These are phyloP conservation scores for Lepiota subincarnata DNA, from an alignment of 768 basidiomycete species.

Conservation along the genomic window DNA sequence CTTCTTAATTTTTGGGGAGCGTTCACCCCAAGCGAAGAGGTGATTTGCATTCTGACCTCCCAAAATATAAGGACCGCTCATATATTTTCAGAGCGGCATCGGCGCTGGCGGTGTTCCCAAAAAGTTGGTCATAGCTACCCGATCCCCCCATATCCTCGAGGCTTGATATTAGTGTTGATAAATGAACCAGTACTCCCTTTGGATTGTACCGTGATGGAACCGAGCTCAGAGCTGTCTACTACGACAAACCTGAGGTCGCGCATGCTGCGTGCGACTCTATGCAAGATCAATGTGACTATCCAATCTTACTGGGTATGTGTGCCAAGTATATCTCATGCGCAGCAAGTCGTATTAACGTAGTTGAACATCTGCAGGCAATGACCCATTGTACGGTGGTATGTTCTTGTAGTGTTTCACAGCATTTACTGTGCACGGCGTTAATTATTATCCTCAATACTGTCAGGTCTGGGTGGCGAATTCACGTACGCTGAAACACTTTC, in stretches of 20 bases:
- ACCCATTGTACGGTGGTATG: constrained; percentile 74
- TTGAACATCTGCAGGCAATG: constrained; percentile 57
- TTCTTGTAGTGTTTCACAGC: neutral
- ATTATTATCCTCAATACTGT: neutral
- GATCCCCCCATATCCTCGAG: neutral
- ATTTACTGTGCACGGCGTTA: neutral
- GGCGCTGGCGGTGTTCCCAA: constrained; percentile 66
- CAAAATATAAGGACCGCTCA: neutral
- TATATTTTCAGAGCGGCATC: constrained; percentile 56
- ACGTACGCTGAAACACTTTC: constrained; percentile 47
- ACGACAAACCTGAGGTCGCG: constrained; percentile 62
- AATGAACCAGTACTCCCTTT: constrained; percentile 54
- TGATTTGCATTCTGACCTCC: constrained; percentile 19
- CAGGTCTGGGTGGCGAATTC: constrained; percentile 74
- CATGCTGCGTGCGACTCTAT: constrained; percentile 64
- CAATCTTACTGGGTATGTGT: constrained; percentile 63
- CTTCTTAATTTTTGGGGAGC: constrained; percentile 81
- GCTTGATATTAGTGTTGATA: neutral
- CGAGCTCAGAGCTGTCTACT: constrained; percentile 71
- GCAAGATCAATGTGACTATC: constrained; percentile 65
- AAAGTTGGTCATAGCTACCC: constrained; percentile 39
- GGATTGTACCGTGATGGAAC: constrained; percentile 78
- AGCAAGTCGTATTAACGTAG: neutral
- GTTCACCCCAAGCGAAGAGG: constrained; percentile 72
- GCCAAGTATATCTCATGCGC: neutral